phyloP scores from a whole-genome alignment of 495 filamentous ascomycete genomes.

The Talaromyces nanjingensis region DNA sequence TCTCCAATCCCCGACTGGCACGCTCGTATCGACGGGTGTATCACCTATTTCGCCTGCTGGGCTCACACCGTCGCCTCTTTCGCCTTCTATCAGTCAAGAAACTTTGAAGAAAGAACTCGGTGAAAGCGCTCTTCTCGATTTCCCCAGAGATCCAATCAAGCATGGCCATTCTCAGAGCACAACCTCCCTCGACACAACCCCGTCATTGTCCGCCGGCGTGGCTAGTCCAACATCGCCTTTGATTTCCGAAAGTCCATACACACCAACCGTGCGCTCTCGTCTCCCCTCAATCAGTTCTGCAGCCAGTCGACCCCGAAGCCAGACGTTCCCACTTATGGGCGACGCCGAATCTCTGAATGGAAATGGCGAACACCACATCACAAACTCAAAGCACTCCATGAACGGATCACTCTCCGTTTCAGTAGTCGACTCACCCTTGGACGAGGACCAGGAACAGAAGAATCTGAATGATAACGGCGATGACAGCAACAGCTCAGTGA shows the following conservation, averaged over 20 bases:
- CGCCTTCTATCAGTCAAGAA: slow-evolving; percentile 62
- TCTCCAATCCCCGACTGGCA: slow-evolving; percentile 50
- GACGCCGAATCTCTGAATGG: slow-evolving; percentile 65
- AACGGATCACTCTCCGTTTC: slow-evolving; percentile 51
- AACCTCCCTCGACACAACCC: slow-evolving; percentile 50
- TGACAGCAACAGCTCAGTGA: slow-evolving; percentile 30
- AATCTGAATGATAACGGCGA: slow-evolving; percentile 10
- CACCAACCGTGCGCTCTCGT: slow-evolving; percentile 56
- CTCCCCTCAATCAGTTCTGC: slow-evolving; percentile 47
- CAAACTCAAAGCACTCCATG: slow-evolving; percentile 45
- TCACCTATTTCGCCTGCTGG: slow-evolving; percentile 67
- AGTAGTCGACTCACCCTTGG: slow-evolving; percentile 64
- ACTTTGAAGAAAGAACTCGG: slow-evolving; percentile 47
- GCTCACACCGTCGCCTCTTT: slow-evolving; percentile 56
- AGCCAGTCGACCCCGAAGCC: slow-evolving; percentile 73
- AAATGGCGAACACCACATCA: slow-evolving; percentile 47
- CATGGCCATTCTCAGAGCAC: slow-evolving; percentile 51
- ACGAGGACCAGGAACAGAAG: slow-evolving; percentile 32
- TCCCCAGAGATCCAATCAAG: slow-evolving; percentile 41
- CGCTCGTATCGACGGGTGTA: slow-evolving; percentile 37
- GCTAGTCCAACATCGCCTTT: slow-evolving; percentile 84
- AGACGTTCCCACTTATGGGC: slow-evolving; percentile 75
- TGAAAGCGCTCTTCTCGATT: slow-evolving; percentile 43
- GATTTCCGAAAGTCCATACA: slow-evolving; percentile 67
- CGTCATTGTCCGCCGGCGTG: slow-evolving; percentile 65